Conservation (phyloP, 75 land plant genomes). For the Adiantum capillusveneris region DNA sequence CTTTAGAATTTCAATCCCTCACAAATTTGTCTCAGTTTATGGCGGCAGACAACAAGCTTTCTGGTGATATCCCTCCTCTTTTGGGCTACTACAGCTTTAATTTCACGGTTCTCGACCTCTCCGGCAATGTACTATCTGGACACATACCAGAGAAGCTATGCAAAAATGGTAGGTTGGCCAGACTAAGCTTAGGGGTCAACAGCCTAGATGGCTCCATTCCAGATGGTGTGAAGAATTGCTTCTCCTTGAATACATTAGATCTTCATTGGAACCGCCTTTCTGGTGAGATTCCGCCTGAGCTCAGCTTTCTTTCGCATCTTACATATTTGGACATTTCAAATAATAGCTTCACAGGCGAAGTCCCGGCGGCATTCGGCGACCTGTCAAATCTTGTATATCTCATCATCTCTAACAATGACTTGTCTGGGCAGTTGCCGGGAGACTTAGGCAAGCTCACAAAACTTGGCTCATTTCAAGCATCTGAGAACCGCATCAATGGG, state of each 20-base stretch:
- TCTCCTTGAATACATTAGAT: conserved; percentile 33
- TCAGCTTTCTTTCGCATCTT: conserved; percentile 37
- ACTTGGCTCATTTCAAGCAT: conserved; percentile 18
- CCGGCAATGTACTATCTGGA: conserved; percentile 42
- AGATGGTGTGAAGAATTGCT: conserved; percentile 17
- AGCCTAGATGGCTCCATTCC: conserved; percentile 46
- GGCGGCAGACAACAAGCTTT: conserved; percentile 46
- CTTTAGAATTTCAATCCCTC: conserved; percentile 44
- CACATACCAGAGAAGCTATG: conserved; percentile 47
- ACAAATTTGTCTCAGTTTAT: conserved; percentile 41
- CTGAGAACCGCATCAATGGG: conserved; percentile 39
- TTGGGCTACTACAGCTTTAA: conserved; percentile 27
- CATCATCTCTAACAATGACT: conserved; percentile 41
- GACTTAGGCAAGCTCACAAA: conserved; percentile 29
- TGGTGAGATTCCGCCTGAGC: conserved; percentile 43
- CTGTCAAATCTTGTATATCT: conserved; percentile 21
- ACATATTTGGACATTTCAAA: conserved; percentile 55
- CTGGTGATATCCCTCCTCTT: conserved; percentile 46
- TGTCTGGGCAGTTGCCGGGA: conserved; percentile 60
- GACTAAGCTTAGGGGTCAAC: conserved; percentile 42
- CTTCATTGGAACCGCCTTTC: conserved; percentile 43
- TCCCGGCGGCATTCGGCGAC: conserved; percentile 45
- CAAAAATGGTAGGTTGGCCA: conserved; percentile 14
- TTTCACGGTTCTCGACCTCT: conserved; percentile 30
- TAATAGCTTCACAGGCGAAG: conserved; percentile 51